Base-by-base conservation (phyloP, 352 stramenopile genomes). In the Phytopythium helicoides region DNA sequence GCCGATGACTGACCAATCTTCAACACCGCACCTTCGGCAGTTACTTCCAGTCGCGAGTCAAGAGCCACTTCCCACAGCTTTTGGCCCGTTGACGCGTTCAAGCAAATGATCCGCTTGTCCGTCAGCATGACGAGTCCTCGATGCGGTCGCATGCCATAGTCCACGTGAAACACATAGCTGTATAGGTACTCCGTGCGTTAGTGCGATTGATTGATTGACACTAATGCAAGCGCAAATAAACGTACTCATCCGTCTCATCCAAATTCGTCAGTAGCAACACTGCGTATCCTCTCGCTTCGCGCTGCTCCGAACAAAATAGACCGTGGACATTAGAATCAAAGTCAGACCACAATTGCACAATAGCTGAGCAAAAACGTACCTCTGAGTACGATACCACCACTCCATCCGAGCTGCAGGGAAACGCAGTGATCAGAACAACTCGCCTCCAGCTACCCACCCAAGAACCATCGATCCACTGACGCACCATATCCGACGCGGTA, bases 351-450 rank as follows among this genome's bases (percentile, higher is more conserved):
- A 42, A 9, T 5, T 34, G 5, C 23, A n/a, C n/a, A 26, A 16
- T n/a, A 39, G 19, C 19, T n/a, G n/a, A 28, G 3, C 28, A 7
- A 1, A 23, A 22, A n/a, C 38, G 16, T 48, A 72, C 66, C 58
- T 94, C 76, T 4, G 81, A 92, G 52, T 88, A 94, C 1, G 77
- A 78, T n/a, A 92, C 84, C 10, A 94, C 55, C 14, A 94, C 84
- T 23, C 77, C 73, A 41, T 94, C 84, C 54, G 77, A 76, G 48
- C 83, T 92, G 47, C 19, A 47, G 3, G 26, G 35, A 51, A 21
- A 41, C 51, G 54, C 34, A 64, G n/a, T 4, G 44, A 23, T 39
- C 22, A 60, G 36, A 41, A 10, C n/a, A 10, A 56, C 6, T 37
- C 3, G 21, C 18, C 3, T 33, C 34, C 5, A n/a, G 0, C 33